Evolutionary conservation across 805 yeast genomes (phyloP), one percentile per base, ranked within the genome.

Genomic region (Debaryomyces tyrocola): DNA sequence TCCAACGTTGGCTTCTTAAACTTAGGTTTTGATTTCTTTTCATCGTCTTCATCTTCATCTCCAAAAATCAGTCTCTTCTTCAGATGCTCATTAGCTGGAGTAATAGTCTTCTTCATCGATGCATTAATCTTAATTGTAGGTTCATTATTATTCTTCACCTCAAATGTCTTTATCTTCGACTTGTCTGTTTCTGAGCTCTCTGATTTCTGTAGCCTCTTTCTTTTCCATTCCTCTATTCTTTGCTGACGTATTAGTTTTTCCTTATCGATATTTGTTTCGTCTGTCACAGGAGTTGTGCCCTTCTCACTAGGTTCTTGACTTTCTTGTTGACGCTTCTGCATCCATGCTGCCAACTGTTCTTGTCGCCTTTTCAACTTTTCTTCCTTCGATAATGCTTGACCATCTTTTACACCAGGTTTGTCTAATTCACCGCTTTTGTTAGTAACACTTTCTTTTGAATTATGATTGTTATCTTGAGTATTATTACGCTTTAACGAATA

Each of bases 271-370:
- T 37, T 45, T 4, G 21, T 20, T 4, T 40, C 33, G 11, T 24
- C 42, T 6, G 31, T 17, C 7, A 20, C 43, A 35, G 10, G 34
- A 41, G 10, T 47, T 33, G 20, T 29, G 37, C 21, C 29, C 15
- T 21, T 27, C 24, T 28, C 9, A n/a, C 7, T 28, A 14, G 33
- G 8, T n/a, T 29, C 21, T n/a, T 29, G 7, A 46, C 41, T 28
- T 33, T 59, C 59, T 43, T 67, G 67, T 34, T 71, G 72, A 57
- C 80, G 80, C 62, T 79, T 79, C 53, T 67, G 69, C 55, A 79
- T 82, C 89, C 89, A 85, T 38, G 75, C 76, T 5, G 79, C 80
- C 41, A 83, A 57, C 53, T 75, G 77, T 49, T 79, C 82, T 49
- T 77, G 77, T 44, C 89, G 70, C 45, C 55, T 58, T 35, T 60